These are phyloP conservation scores for Urtica urens DNA, from an alignment of 306 rosid genomes.

Conservation along the genomic window DNA sequence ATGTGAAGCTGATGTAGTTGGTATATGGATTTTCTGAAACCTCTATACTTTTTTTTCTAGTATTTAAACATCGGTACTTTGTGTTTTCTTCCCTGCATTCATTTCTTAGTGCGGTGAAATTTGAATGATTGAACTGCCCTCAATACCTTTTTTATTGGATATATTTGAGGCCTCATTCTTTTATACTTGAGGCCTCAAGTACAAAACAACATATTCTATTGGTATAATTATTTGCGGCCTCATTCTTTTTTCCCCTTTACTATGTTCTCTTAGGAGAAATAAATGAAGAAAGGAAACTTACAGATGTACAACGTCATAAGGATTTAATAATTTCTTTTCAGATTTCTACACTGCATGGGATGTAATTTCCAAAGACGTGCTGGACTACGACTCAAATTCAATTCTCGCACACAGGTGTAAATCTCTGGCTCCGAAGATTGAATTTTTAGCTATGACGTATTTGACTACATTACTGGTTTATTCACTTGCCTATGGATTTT, in stretches of 20 bases:
- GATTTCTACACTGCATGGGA: slow-evolving; percentile 98
- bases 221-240: too few relatives aligned
- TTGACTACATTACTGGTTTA: slow-evolving; percentile 9
- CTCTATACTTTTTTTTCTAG: not conserved
- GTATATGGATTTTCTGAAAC: slow-evolving; percentile 31
- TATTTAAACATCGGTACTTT: not conserved
- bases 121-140: not conserved
- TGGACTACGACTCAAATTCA: slow-evolving; percentile 41
- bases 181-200: too few relatives aligned
- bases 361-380: slow-evolving; percentile 59
- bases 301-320: slow-evolving; percentile 14
- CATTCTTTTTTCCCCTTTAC: not conserved
- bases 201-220: too few relatives aligned
- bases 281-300: not conserved
- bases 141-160: not conserved
- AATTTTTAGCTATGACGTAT: slow-evolving; percentile 8
- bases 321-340: slow-evolving; percentile 27
- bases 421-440: slow-evolving; percentile 11
- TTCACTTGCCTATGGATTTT: not conserved
- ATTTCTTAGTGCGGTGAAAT: not conserved
- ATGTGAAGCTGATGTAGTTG: slow-evolving; percentile 87
- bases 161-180: not conserved
- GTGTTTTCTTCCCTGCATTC: slow-evolving; percentile 2
- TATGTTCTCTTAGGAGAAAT: not conserved
- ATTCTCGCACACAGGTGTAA: slow-evolving; percentile 61